Evolutionary conservation across 331 rosid genomes (phyloP).

Genomic region (Malus hybrid): DNA sequence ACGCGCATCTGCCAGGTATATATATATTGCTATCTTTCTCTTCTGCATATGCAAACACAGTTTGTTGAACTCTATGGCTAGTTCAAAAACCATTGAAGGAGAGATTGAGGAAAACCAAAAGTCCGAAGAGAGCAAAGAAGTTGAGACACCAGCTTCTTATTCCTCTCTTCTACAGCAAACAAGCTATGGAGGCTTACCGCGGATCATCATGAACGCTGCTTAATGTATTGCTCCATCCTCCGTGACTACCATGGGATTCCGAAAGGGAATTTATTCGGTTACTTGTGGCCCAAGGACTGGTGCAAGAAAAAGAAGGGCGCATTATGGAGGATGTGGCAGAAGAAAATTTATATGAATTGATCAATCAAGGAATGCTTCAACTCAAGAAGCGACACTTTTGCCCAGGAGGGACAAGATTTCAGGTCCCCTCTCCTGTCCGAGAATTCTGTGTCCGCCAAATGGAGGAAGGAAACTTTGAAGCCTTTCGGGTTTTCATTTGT

Average conservation of each 20-base stretch:
- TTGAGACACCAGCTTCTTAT: conserved; percentile 1
- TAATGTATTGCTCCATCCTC: conserved; percentile 19
- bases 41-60: neutral
- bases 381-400: neutral
- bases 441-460: conserved; percentile 7
- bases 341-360: conserved; percentile 7
- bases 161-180: neutral
- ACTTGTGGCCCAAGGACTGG: conserved; percentile 20
- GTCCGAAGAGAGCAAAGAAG: neutral
- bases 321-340: conserved; percentile 17
- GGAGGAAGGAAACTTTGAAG: conserved; percentile 6
- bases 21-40: neutral
- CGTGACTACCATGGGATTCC: conserved; percentile 7
- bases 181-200: neutral
- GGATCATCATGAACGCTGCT: neutral
- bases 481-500: neutral
- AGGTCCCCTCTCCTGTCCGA: neutral
- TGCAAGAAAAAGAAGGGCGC: conserved; percentile 11
- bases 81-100: neutral
- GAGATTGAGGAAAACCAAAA: too few relatives aligned
- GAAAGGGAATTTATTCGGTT: conserved; percentile 15
- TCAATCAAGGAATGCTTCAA: conserved; percentile 12
- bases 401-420: neutral
- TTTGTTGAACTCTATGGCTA: neutral
- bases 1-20: neutral